phyloP scores from a whole-genome alignment of 2,329 filamentous ascomycete species.

The Diaporthe citriasiana region DNA sequence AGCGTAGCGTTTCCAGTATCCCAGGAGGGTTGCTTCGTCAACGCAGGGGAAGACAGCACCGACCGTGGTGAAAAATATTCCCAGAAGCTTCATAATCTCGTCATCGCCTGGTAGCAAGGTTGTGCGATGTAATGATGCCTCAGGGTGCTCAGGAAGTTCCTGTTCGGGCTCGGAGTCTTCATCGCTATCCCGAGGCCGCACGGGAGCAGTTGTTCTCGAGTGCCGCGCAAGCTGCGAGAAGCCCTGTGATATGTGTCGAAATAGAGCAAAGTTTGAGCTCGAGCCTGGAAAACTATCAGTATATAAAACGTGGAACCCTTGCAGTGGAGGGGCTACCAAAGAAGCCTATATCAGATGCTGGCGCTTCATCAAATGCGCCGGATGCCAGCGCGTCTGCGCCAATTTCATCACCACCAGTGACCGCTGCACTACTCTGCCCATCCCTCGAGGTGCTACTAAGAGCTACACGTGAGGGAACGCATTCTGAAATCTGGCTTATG shows the following conservation, averaged over 20 bases:
- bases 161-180: neutral
- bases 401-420: neutral
- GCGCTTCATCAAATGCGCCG: conserved; percentile 13
- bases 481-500: too few relatives aligned
- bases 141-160: too few relatives aligned
- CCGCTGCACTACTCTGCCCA: neutral
- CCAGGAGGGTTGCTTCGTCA: neutral
- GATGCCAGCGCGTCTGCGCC: conserved; percentile 1
- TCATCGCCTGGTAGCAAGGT: neutral
- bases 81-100: neutral
- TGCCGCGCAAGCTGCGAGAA: neutral
- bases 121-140: neutral
- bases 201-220: neutral
- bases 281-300: neutral
- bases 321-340: neutral
- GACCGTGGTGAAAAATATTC: neutral
- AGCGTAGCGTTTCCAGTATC: neutral
- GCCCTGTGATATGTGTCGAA: neutral
- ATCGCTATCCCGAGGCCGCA: neutral
- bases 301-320: neutral
- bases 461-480: neutral
- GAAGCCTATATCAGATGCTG: conserved; percentile 1
- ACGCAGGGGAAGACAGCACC: neutral
- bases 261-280: neutral
- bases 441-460: too few relatives aligned